phyloP scores from a whole-genome alignment of 305 asterid species.

The Striga hermonthica region DNA sequence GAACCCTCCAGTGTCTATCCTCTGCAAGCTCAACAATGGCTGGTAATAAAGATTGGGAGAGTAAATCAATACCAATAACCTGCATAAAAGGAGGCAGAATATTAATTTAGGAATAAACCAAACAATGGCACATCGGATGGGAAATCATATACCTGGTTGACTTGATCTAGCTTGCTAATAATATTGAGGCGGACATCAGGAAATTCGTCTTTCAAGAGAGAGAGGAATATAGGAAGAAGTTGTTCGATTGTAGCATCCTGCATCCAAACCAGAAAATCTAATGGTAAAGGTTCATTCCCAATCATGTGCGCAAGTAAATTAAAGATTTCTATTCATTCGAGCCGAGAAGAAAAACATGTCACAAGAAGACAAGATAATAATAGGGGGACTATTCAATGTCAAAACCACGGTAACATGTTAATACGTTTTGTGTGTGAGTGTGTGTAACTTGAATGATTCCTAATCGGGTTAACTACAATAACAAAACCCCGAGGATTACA shows the following conservation, averaged over 20 bases:
- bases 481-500: too few species aligned
- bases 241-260: constrained; percentile 95
- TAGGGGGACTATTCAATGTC: too few species aligned
- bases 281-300: constrained; percentile 1
- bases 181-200: constrained; percentile 83
- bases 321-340: neutral
- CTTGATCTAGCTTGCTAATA: constrained; percentile 91
- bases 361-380: neutral
- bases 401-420: neutral
- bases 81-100: constrained; percentile 32
- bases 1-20: constrained; percentile 94
- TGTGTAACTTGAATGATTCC: too few species aligned
- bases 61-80: constrained; percentile 89
- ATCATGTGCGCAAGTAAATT: neutral
- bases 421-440: too few species aligned
- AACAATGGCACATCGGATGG: neutral
- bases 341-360: constrained; percentile 1
- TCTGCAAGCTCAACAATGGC: constrained; percentile 94
- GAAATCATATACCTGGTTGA: constrained; percentile 55
- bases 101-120: constrained; percentile 7
- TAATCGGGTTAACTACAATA: too few species aligned
- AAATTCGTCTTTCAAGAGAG: constrained; percentile 87
- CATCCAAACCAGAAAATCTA: constrained; percentile 29
- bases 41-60: constrained; percentile 81
- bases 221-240: constrained; percentile 90